Conservation (phyloP, 2,329 filamentous ascomycete genomes). For the Fusarium sp. region DNA sequence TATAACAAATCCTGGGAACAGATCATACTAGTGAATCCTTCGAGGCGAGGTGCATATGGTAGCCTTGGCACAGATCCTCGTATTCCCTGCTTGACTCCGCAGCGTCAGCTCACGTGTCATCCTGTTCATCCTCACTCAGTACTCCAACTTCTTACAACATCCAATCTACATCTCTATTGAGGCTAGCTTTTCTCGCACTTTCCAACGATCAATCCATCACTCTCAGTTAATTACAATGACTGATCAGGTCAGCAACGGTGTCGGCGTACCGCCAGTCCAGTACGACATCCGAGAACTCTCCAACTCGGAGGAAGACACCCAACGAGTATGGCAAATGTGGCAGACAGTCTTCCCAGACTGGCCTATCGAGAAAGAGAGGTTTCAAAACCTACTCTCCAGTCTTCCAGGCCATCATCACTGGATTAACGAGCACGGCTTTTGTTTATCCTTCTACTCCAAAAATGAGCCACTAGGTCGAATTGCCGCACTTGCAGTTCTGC, state of each 20-base stretch:
- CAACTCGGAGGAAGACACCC: conserved; percentile 32
- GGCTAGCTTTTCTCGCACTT: no score
- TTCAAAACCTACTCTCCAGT: conserved; percentile 22
- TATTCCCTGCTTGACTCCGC: conserved; percentile 21
- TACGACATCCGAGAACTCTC: conserved; percentile 29
- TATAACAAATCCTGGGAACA: neutral
- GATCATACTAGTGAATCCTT: neutral
- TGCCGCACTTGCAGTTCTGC: conserved; percentile 38
- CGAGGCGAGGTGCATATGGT: neutral
- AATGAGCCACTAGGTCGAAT: conserved; percentile 19
- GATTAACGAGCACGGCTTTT: conserved; percentile 39
- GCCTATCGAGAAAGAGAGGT: conserved; percentile 25
- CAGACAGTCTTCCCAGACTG: conserved; percentile 41
- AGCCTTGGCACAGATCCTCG: neutral
- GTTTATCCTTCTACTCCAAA: conserved; percentile 28
- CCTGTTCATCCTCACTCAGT: neutral
- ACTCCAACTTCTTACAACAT: neutral
- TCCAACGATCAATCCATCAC: no score
- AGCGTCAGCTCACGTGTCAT: conserved; percentile 23
- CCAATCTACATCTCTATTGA: neutral
- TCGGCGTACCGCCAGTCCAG: neutral
- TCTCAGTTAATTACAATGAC: neutral
- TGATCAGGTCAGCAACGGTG: neutral
- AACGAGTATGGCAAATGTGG: conserved; percentile 40
- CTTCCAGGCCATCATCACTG: conserved; percentile 29